Evolutionary conservation across 2,329 filamentous ascomycete species (phyloP).

Genomic region (Chaetomiaceae sp.): DNA sequence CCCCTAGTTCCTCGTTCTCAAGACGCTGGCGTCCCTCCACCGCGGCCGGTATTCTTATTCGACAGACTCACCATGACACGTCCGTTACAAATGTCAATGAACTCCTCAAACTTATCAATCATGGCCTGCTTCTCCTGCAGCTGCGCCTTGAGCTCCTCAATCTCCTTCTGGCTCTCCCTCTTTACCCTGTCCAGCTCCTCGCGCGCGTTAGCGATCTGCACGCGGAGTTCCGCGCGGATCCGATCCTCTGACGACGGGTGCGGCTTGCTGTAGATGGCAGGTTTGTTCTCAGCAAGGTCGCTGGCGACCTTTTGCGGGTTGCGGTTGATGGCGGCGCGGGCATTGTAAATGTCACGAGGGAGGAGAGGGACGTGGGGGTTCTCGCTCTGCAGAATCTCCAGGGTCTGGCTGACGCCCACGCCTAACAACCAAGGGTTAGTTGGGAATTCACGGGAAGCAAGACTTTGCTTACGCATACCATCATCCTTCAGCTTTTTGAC

Average conservation of each 20-base stretch:
- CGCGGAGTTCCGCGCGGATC: constrained; percentile 57
- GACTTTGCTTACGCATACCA: constrained; percentile 43
- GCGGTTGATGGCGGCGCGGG: constrained; percentile 61
- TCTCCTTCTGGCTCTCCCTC: constrained; percentile 53
- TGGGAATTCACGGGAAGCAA: not conserved
- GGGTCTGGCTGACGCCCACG: constrained; percentile 60
- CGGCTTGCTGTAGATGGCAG: constrained; percentile 64
- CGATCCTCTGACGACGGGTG: constrained; percentile 60
- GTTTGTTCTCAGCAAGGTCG: constrained; percentile 56
- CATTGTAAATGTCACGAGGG: constrained; percentile 64
- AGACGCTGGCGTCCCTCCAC: not conserved
- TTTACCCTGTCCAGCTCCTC: constrained; percentile 53
- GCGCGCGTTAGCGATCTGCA: constrained; percentile 54
- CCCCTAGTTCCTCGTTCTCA: not conserved
- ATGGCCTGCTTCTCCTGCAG: constrained; percentile 60
- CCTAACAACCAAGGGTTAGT: constrained; percentile 38
- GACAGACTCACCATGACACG: constrained; percentile 56
- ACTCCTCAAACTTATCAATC: constrained; percentile 63
- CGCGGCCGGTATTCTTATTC: constrained; percentile 26
- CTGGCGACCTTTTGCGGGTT: constrained; percentile 59
- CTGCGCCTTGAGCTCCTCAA: constrained; percentile 54
- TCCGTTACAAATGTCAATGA: constrained; percentile 65
- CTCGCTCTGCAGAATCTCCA: constrained; percentile 60
- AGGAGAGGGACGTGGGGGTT: constrained; percentile 61
- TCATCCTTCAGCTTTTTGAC: constrained; percentile 63